Base-by-base conservation (phyloP, 345 rosid species). In the Rhodomyrtus tomentosa region DNA sequence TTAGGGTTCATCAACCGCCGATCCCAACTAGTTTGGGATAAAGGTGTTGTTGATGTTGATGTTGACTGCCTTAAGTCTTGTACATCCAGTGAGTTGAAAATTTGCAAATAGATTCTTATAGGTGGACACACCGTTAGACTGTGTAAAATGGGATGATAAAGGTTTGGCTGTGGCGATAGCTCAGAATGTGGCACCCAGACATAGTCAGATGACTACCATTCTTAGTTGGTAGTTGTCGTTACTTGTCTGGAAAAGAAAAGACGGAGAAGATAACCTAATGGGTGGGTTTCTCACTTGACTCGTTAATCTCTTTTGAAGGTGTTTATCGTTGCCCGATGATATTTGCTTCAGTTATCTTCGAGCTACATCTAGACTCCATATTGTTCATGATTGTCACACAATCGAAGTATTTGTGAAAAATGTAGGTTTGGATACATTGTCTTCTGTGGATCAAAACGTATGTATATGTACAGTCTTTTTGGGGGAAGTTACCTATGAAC, bases 131-230 rank as follows among this genome's bases (percentile, higher is more conserved):
- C 87, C 95, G 90, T 84, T 95, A 86, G 95, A 94, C 87, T 82
- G 88, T 81, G 88, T 95, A 81, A 97, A 94, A 88, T 94, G 99
- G 98, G 98, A 97, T 32, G 92, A 93, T 81, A 94, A 92, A 93
- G 96, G 99, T 73, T 91, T 97, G 89, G 99, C 96, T 9, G 95
- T 93, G 91, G 96, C 94, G 58, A 95, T 97, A 68, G 99, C 98
- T 50, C 99, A 95, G 76, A 81, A 50, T 81, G 8, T 25, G 82
- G 40, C 42, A 5, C 32, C 84, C 87, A 82, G 87, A 42, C 84
- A 38, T 82, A 84, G 92, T 88, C 90, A 89, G 90, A 90, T 90
- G 55, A 81, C 88, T 79, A 76, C 89, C 83, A 20, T 86, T 52
- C 87, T 5, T 83, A 18, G 8, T 82, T 84, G 81, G 90, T 90